Base-by-base conservation (phyloP, 495 filamentous ascomycete genomes). In the Penicillium steckii region DNA sequence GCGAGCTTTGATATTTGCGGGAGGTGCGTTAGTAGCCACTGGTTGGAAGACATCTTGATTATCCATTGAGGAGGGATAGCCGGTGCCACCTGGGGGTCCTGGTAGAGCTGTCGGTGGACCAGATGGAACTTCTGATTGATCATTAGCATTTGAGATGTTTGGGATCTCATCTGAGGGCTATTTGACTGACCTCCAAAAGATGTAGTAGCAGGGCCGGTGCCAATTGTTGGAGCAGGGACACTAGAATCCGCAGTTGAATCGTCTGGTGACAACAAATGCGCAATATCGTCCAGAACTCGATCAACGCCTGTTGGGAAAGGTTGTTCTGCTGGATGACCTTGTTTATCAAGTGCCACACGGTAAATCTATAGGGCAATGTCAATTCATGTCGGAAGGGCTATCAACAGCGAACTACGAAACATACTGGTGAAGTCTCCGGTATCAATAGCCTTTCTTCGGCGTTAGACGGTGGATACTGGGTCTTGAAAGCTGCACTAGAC, bases 21-120 rank as follows among this genome's bases (percentile, higher is more conserved):
- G 77, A 44, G 86, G 81, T 17, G 82, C 55, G 12, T 72, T 78
- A 12, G 81, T 85, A 45, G 78, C 78, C 46, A 92, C 75, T 21
- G 89, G 86, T 8, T 74, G 59, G 51, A 83, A 82, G 24, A 76
- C 69, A 59, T 83, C 70, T 44, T 75, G 74, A 9, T 50, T 46
- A 32, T 60, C 53, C 69, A 70, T 74, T 19, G 49, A 46, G 27
- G 56, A 45, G 22, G 52, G 18, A 19, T 30, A 8, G 30, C 7
- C 23, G 13, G 18, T 21, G 40, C 22, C 27, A 27, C 17, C 50
- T 7, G 40, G 27, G 21, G 41, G 8, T 30, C 25, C 21, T 42
- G 29, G 3, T 25, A 45, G n/a, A 7, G n/a, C 13, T 1, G 51
- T 59, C 15, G 51, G 35, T 30, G 42, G 21, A 22, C 17, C 38